Evolutionary conservation across 148 eudicot genomes (phyloP).

Genomic region (Diospyros kaki): DNA sequence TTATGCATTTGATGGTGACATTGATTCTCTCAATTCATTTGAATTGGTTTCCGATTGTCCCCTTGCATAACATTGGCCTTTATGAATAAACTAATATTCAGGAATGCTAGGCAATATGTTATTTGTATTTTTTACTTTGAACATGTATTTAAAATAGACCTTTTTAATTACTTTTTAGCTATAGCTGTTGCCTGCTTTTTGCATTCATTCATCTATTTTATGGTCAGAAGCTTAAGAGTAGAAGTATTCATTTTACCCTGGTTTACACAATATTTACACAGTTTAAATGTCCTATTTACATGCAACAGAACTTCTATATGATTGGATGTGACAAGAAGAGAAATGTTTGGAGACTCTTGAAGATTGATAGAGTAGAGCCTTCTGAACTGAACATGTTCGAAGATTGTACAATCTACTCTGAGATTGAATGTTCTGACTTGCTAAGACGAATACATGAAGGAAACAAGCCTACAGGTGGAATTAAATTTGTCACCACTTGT

Average conservation of each 20-base stretch:
- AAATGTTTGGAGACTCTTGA: conserved; percentile 72
- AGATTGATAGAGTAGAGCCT: conserved; percentile 83
- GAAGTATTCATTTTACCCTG: background rate
- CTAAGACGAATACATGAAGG: conserved; percentile 49
- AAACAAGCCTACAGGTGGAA: conserved; percentile 65
- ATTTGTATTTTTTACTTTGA: background rate
- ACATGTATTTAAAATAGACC: background rate
- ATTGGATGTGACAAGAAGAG: conserved; percentile 78
- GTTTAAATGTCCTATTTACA: background rate
- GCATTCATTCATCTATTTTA: background rate
- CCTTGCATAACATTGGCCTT: background rate
- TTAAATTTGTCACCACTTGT: conserved; percentile 56
- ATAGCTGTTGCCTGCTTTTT: background rate
- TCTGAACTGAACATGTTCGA: conserved; percentile 54
- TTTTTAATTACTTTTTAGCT: background rate
- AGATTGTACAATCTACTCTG: conserved; percentile 63
- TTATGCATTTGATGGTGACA: too few relatives aligned
- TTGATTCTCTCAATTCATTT: background rate
- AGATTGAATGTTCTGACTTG: conserved; percentile 38
- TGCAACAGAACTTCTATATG: conserved; percentile 82
- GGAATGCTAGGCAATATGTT: background rate
- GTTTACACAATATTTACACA: background rate
- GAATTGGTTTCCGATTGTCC: background rate
- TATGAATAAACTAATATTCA: background rate
- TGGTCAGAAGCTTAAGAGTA: too few relatives aligned